Evolutionary conservation across 768 basidiomycete species (phyloP), one percentile per base, ranked within the genome.

Genomic region (Auricularia heimuer): DNA sequence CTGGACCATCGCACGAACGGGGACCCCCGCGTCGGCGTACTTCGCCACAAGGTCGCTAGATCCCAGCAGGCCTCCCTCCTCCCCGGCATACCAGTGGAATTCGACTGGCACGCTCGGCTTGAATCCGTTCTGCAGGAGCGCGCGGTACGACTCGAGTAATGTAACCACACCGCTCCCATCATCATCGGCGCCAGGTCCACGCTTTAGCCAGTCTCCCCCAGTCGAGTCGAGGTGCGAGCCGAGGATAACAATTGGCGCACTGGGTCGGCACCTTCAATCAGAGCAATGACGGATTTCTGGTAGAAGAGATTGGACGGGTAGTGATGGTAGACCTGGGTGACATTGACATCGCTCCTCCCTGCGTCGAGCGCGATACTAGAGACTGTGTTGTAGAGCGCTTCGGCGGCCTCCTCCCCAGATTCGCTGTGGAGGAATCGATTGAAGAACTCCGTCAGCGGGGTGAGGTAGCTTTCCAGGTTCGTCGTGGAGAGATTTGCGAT

Each of bases 171-270:
- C 64, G 24, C 47, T 56, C 33, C 63, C 64, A 24, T 65, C 44
- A 24, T 65, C 64, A 45, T 66, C 56, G 7, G 58, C 63, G 54
- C 66, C 66, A 16, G 66, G 63, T 3, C 47, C 63, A 44, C 33
- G 36, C 16, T 47, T 64, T 21, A n/a, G 34, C 12, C 65, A 60
- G 16, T 47, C 64, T 16, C 45, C 39, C 10, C 51, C 18, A 39
- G 44, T 16, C 54, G 89, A 92, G 72, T 97, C 92, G 71, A 94
- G 96, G 73, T 96, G 94, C 2, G 87, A 91, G 65, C 88, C 88
- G 63, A 96, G 77, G 61, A 97, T 78, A 47, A 94, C 83, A 1
- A 63, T 33, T 16, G 64, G 64, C 44, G 64, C 64, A 3, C 11
- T 60, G 6, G 54, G 58, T 64, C 58, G 12, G 64, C 58, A 24